Evolutionary conservation across 768 basidiomycete species (phyloP), one percentile per base, ranked within the genome.

Genomic region (Suillus clintonianus): DNA sequence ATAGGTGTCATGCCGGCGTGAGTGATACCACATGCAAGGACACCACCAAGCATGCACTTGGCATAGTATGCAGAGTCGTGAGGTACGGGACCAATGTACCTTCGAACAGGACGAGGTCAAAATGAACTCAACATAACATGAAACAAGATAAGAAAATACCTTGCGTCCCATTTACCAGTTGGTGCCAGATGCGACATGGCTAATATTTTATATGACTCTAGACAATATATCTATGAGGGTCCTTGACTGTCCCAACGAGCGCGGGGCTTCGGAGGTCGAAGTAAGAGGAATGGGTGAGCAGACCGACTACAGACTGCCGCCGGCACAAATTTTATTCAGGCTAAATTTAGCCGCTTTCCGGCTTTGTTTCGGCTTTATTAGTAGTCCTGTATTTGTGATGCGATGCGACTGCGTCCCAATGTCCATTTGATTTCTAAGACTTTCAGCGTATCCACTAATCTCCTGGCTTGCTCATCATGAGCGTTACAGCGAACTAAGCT

Each of bases 41-140:
- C 82, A 86, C 94, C 94, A 72, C 92, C 93, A 69, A 95, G 85
- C 87, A 93, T 89, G 76, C 89, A 91, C 79, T 94, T 93, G 74
- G 87, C 76, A 76, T 94, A 94, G 84, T 94, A 94, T 56, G 79
- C 79, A 63, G 79, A 39, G 71, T 93, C 90, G 72, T 93, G 91
- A 64, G 88, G 88, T 62, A 92, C 85, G 71, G 91, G 89, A 47
- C 91, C 91, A 63, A 83, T 73, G 69, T 82, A 83, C 74, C 90
- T 91, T 67, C 22, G 61, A 61, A 57, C 47, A 59, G 55, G 41
- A 32, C 60, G 60, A n/a, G 19, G 27, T 63, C 59, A 67, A 61
- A 47, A 56, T 50, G 48, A 41, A 56, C 2, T 10, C 3, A 39
- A 48, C 7, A 45, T 9, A n/a, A 51, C 37, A 13, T 41, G 45